Percentiles rank a stretch among this genome's conserved stretches.
phyloP scores from a whole-genome alignment of 148 eudicot species.

The Rhododendron kiyosumense region DNA sequence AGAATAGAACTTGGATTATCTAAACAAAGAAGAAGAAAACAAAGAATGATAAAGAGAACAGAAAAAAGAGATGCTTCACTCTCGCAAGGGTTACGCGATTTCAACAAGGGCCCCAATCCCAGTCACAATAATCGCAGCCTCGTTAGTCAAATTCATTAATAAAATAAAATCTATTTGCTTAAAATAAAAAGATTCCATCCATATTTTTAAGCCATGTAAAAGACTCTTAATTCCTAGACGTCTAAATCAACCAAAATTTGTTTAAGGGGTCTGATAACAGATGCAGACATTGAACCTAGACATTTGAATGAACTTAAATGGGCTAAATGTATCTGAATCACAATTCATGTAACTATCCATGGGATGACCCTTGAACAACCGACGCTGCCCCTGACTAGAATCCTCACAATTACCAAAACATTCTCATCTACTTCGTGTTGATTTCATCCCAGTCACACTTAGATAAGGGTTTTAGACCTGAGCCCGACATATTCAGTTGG shows the following conservation, averaged over 20 bases:
- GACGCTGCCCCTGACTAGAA: not conserved
- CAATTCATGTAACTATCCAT: not conserved
- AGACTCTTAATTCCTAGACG: not conserved
- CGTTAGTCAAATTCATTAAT: not conserved
- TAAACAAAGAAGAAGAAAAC: not conserved
- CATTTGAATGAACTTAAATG: not conserved
- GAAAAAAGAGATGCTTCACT: not conserved
- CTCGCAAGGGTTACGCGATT: not conserved
- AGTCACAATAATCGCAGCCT: not conserved
- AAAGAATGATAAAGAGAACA: not conserved
- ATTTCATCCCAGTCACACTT: not conserved
- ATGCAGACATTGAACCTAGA: not conserved
- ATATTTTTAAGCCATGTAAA: not conserved
- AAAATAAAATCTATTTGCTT: not conserved
- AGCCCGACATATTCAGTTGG: not conserved
- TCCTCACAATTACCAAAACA: not conserved
- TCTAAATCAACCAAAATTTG: not conserved
- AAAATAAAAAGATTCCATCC: not conserved
- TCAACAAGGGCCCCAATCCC: not conserved
- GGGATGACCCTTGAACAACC: not conserved
- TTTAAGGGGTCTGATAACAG: not conserved
- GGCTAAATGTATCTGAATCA: not conserved
- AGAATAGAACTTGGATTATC: not conserved
- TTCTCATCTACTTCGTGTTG: not conserved
- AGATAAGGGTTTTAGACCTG: not conserved